Conservation (phyloP, 192 early-diverging fungal species). For the Coemansia sp. region DNA sequence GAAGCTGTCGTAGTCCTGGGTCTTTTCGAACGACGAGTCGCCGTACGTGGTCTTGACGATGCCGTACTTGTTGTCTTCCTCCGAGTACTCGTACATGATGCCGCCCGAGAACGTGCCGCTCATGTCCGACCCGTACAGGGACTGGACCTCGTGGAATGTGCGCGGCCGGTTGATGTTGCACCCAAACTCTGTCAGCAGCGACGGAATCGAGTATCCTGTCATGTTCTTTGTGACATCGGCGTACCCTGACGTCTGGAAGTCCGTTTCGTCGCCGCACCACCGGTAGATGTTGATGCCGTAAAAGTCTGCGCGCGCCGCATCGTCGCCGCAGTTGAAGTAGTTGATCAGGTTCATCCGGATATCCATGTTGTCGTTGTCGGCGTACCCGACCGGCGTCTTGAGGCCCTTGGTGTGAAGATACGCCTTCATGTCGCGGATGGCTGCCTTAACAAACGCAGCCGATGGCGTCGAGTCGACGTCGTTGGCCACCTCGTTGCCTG, state of each 20-base stretch:
- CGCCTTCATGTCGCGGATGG: slow-evolving; percentile 65
- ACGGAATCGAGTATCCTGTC: slow-evolving; percentile 62
- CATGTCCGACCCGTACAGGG: slow-evolving; percentile 71
- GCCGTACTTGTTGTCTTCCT: slow-evolving; percentile 73
- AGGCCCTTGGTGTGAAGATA: slow-evolving; percentile 58
- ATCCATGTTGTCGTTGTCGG: slow-evolving; percentile 67
- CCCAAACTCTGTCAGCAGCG: slow-evolving; percentile 73
- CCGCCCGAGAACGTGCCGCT: slow-evolving; percentile 64
- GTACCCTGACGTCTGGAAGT: slow-evolving; percentile 69
- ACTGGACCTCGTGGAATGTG: slow-evolving; percentile 64
- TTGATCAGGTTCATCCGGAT: slow-evolving; percentile 65
- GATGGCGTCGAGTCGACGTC: slow-evolving; percentile 61
- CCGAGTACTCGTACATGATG: slow-evolving; percentile 72
- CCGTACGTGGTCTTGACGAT: slow-evolving; percentile 61
- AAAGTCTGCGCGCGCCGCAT: slow-evolving; percentile 64
- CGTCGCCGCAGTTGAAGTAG: slow-evolving; percentile 71
- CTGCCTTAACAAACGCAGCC: slow-evolving; percentile 66
- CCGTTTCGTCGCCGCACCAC: slow-evolving; percentile 64
- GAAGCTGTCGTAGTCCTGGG: slow-evolving; percentile 62
- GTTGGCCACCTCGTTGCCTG: slow-evolving; percentile 77
- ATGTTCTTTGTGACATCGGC: slow-evolving; percentile 66
- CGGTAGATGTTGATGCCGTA: slow-evolving; percentile 74
- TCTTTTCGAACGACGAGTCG: slow-evolving; percentile 42
- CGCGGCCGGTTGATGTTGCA: slow-evolving; percentile 70
- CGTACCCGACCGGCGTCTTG: slow-evolving; percentile 70